Evolutionary conservation across 192 early-diverging fungal species (phyloP).

Genomic region (Entophlyctis helioformis): DNA sequence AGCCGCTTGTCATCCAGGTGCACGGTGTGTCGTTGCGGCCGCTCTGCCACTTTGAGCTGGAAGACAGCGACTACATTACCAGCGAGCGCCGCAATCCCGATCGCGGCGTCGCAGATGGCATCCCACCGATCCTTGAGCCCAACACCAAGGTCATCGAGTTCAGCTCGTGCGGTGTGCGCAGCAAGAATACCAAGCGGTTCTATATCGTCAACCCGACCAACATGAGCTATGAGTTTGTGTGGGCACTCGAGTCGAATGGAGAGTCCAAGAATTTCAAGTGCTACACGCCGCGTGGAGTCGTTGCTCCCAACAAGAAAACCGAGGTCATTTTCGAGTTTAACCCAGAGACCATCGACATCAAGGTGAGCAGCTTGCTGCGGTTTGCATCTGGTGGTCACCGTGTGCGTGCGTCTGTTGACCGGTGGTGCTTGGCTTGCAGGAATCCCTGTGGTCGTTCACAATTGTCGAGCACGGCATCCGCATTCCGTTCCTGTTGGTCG

Average conservation of each 20-base stretch:
- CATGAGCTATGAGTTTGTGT: slow-evolving; percentile 36
- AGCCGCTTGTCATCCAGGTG: slow-evolving; percentile 24
- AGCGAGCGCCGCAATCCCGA: slow-evolving; percentile 29
- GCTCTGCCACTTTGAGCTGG: slow-evolving; percentile 53
- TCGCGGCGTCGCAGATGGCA: slow-evolving; percentile 12
- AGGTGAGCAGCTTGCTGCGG: slow-evolving; percentile 12
- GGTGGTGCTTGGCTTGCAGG: slow-evolving; percentile 8
- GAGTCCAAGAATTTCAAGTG: slow-evolving; percentile 36
- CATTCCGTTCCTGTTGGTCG: slow-evolving; percentile 45
- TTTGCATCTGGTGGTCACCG: neutral
- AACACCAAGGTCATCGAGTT: slow-evolving; percentile 44
- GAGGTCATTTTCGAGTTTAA: slow-evolving; percentile 46
- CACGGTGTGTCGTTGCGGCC: slow-evolving; percentile 33
- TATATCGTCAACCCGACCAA: slow-evolving; percentile 47
- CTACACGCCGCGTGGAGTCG: slow-evolving; percentile 28
- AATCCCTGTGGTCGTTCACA: slow-evolving; percentile 40
- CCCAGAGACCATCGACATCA: slow-evolving; percentile 37
- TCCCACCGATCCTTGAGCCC: slow-evolving; percentile 24
- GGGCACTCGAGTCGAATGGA: slow-evolving; percentile 12
- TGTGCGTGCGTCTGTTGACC: neutral
- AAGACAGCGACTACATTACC: slow-evolving; percentile 42
- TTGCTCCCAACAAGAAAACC: slow-evolving; percentile 35
- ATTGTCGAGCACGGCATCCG: slow-evolving; percentile 29
- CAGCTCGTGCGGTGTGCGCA: slow-evolving; percentile 34
- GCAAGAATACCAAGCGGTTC: slow-evolving; percentile 41